Conservation (phyloP, 176 grass and related monocot genomes). For the Lolium multiflorum region DNA sequence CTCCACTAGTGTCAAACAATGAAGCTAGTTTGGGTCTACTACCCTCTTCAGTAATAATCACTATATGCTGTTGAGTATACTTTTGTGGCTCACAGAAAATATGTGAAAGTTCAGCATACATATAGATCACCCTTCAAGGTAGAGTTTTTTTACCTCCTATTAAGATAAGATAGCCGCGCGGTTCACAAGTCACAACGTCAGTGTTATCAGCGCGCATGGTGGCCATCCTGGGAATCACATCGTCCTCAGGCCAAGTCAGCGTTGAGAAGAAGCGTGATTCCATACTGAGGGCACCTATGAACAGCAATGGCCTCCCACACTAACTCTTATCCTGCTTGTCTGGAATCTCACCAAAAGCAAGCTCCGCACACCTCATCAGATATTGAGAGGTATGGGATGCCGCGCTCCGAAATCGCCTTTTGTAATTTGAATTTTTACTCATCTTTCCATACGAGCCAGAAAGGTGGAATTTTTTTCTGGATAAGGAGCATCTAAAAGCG, state of each 20-base stretch:
- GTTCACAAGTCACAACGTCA: not conserved
- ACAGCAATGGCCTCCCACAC: slow-evolving; percentile 15
- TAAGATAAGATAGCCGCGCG: not conserved
- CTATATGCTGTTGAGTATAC: not conserved
- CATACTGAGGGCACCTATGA: not conserved
- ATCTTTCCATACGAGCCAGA: slow-evolving; percentile 26
- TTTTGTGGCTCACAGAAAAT: not conserved
- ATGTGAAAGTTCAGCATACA: not conserved
- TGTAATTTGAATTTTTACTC: not conserved
- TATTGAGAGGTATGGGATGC: slow-evolving; percentile 44
- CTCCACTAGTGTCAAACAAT: not conserved
- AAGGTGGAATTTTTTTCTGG: slow-evolving; percentile 41
- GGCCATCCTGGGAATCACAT: slow-evolving; percentile 41
- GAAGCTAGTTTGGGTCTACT: not conserved
- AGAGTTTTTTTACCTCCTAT: not conserved
- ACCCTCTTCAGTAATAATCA: not conserved
- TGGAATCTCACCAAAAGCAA: slow-evolving; percentile 45
- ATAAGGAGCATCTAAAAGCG: slow-evolving; percentile 54
- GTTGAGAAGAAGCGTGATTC: not conserved
- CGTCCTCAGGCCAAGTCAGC: slow-evolving; percentile 29
- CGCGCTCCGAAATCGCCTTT: slow-evolving; percentile 48
- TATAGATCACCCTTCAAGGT: not conserved
- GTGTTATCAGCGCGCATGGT: not conserved
- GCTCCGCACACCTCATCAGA: slow-evolving; percentile 38
- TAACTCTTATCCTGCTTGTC: slow-evolving; percentile 42